A percentile compares a stretch with the other conserved stretches of the same genome.
Conservation (phyloP, 1,284 basidiomycete species). For the Papiliotrema fonsecae region DNA sequence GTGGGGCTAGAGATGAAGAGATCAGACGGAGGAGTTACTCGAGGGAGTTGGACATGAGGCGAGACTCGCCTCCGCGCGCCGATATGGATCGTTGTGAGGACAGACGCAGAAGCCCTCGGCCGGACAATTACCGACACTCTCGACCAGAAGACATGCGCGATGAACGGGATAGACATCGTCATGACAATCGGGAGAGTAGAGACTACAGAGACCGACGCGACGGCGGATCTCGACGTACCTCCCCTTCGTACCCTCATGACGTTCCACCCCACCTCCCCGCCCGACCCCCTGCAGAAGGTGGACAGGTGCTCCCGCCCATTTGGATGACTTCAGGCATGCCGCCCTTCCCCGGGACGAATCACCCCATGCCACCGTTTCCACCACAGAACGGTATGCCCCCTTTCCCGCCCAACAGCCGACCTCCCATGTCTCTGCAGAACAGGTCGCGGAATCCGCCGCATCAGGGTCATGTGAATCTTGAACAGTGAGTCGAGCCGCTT, state of each 20-base stretch:
- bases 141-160: background rate
- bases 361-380: background rate
- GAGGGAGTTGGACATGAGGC: background rate
- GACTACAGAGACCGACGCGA: background rate
- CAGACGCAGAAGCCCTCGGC: background rate
- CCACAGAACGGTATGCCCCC: background rate
- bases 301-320: background rate
- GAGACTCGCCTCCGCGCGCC: background rate
- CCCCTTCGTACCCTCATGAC: constrained; percentile 8
- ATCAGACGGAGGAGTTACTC: too few relatives aligned
- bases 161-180: background rate
- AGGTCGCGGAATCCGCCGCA: background rate
- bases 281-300: background rate
- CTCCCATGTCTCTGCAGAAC: too few relatives aligned
- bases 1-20: too few relatives aligned
- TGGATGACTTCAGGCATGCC: constrained; percentile 1
- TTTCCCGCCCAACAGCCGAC: background rate
- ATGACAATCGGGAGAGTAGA: background rate
- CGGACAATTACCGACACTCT: background rate
- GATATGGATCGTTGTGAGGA: background rate
- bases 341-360: too few relatives aligned
- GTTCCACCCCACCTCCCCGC: background rate
- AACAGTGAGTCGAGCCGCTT: constrained; percentile 2
- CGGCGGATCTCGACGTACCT: constrained; percentile 5
- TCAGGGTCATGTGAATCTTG: background rate